These are phyloP conservation scores for Falciphora oryzae DNA, from an alignment of 2,329 filamentous ascomycete genomes.

Conservation along the genomic window DNA sequence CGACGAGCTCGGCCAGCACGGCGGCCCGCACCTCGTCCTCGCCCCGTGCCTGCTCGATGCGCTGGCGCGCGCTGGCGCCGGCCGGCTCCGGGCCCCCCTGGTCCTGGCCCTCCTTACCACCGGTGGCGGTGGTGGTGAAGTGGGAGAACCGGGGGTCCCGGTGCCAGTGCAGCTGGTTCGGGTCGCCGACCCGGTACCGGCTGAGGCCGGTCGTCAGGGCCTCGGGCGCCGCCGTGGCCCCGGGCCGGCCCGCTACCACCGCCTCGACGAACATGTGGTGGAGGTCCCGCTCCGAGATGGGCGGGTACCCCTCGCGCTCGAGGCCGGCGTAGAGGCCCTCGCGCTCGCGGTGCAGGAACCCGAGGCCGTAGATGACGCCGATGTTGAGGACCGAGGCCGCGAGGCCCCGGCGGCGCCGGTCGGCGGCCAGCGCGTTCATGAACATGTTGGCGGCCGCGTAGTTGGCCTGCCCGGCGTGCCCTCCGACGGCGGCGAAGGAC, in stretches of 20 bases:
- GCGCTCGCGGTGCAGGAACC: slow-evolving; percentile 36
- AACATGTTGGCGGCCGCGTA: slow-evolving; percentile 42
- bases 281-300: slow-evolving; percentile 44
- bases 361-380: slow-evolving; percentile 39
- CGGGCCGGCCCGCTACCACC: slow-evolving; percentile 34
- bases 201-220: slow-evolving; percentile 33
- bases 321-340: slow-evolving; percentile 32
- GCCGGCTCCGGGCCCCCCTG: neutral
- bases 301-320: slow-evolving; percentile 38
- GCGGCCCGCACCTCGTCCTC: slow-evolving; percentile 19
- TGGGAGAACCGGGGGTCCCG: slow-evolving; percentile 38
- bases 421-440: slow-evolving; percentile 38
- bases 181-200: slow-evolving; percentile 27
- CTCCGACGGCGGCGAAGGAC: slow-evolving; percentile 37
- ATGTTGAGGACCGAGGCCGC: slow-evolving; percentile 37
- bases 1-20: slow-evolving; percentile 23
- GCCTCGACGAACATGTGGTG: slow-evolving; percentile 48
- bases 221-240: neutral
- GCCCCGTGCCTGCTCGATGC: slow-evolving; percentile 20
- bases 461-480: slow-evolving; percentile 38
- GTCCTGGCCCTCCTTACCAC: slow-evolving; percentile 12
- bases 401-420: slow-evolving; percentile 28
- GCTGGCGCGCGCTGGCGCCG: slow-evolving; percentile 13
- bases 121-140: slow-evolving; percentile 24
- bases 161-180: slow-evolving; percentile 35